Percentiles rank a stretch among this genome's conserved stretches.
phyloP scores from a whole-genome alignment of 495 filamentous ascomycete genomes.

The Podospora anserina region DNA sequence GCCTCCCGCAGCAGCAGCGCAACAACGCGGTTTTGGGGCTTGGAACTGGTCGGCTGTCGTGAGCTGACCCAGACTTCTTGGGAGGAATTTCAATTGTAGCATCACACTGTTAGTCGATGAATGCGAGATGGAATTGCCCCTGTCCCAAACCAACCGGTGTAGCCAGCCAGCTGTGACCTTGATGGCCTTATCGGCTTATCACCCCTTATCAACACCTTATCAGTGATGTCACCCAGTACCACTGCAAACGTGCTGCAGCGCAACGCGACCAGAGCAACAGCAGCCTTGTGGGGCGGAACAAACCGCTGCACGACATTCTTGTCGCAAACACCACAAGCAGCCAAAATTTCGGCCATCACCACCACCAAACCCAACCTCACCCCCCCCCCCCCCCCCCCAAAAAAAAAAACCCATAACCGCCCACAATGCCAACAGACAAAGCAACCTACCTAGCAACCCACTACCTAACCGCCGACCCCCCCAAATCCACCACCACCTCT shows the following conservation, averaged over 20 bases:
- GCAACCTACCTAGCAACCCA: slow-evolving; percentile 90
- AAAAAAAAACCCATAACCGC: not conserved
- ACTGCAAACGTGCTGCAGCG: not conserved
- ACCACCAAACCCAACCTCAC: not conserved
- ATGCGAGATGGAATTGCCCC: not conserved
- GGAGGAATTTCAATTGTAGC: not conserved
- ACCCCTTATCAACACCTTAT: not conserved
- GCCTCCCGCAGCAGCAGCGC: not conserved
- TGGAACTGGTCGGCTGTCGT: not conserved
- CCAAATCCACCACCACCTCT: slow-evolving; percentile 58
- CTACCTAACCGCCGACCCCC: slow-evolving; percentile 76
- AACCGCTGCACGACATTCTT: not conserved
- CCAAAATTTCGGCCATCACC: slow-evolving; percentile 7
- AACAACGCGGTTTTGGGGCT: not conserved
- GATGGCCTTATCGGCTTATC: slow-evolving; percentile 7
- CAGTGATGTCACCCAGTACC: not conserved
- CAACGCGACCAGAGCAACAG: not conserved
- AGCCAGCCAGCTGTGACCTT: not conserved
- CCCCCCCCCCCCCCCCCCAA: too few species aligned
- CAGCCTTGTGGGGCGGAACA: not conserved
- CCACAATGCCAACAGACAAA: slow-evolving; percentile 58
- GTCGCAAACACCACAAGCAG: not conserved
- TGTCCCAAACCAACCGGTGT: not conserved
- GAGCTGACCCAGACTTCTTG: not conserved
- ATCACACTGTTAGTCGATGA: not conserved